phyloP scores from a whole-genome alignment of 129 eudicot species.

The Lactuca saligna region DNA sequence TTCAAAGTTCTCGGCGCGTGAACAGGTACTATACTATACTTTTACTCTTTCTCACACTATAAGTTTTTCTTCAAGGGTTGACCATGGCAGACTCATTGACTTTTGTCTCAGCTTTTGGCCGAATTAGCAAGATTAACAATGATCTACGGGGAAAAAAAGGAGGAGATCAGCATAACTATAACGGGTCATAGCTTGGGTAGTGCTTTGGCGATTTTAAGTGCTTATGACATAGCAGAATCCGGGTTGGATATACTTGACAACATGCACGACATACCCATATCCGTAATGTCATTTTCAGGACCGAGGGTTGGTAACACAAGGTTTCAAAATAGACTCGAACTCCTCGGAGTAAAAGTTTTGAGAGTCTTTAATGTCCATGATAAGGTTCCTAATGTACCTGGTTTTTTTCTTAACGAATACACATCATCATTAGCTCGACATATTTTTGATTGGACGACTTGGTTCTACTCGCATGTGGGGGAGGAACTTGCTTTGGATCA shows the following conservation, averaged over 20 bases:
- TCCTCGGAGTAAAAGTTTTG: constrained; percentile 51
- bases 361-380: constrained; percentile 57
- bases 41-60: neutral
- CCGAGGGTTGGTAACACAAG: constrained; percentile 60
- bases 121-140: constrained; percentile 38
- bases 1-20: constrained; percentile 40
- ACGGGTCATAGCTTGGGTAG: constrained; percentile 66
- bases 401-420: constrained; percentile 43
- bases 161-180: constrained; percentile 51
- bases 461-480: constrained; percentile 59
- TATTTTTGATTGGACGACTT: constrained; percentile 31
- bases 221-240: constrained; percentile 53
- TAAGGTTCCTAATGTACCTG: constrained; percentile 46
- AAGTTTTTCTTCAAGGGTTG: too few species aligned
- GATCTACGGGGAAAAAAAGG: constrained; percentile 23
- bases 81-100: neutral
- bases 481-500: constrained; percentile 59
- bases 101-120: constrained; percentile 28
- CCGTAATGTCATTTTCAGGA: constrained; percentile 52
- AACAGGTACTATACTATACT: constrained; percentile 15
- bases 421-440: constrained; percentile 20
- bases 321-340: constrained; percentile 43
- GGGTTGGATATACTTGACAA: constrained; percentile 32
- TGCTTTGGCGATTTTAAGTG: constrained; percentile 47
- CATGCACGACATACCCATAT: constrained; percentile 34